Conservation (phyloP, 805 yeast species). For the Monosporozyma yasuniensis region DNA sequence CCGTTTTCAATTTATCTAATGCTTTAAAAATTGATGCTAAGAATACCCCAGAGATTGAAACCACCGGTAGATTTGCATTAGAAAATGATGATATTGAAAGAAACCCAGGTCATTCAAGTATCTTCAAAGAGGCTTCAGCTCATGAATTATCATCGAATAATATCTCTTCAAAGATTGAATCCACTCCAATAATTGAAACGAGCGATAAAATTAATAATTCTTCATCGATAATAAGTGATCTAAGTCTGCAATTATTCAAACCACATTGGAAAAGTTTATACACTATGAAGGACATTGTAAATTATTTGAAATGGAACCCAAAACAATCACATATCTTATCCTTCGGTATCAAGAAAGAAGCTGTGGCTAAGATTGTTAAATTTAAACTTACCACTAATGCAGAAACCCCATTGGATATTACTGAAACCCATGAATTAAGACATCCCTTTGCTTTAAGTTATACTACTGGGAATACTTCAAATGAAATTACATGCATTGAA, state of each 20-base stretch:
- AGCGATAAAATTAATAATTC: background rate
- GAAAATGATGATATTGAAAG: constrained; percentile 11
- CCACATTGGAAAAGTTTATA: constrained; percentile 14
- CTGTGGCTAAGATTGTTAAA: constrained; percentile 39
- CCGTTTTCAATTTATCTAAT: constrained; percentile 43
- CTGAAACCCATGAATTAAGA: constrained; percentile 16
- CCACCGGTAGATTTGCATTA: constrained; percentile 29
- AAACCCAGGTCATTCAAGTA: background rate
- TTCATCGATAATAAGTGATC: background rate
- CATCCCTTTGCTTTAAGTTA: constrained; percentile 30
- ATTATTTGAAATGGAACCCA: constrained; percentile 53
- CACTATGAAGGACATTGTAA: constrained; percentile 32
- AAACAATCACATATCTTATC: constrained; percentile 37
- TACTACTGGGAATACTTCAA: constrained; percentile 13
- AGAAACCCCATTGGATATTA: background rate
- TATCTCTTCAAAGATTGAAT: background rate
- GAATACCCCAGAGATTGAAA: constrained; percentile 24
- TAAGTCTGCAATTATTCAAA: background rate
- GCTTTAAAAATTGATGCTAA: constrained; percentile 40
- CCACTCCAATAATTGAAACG: background rate
- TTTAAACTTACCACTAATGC: constrained; percentile 19
- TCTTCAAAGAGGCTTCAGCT: constrained; percentile 3
- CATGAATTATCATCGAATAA: background rate
- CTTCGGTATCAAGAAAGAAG: constrained; percentile 40
- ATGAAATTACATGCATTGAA: constrained; percentile 31